Evolutionary conservation across 1,284 basidiomycete species (phyloP).

Genomic region (Pyrrhoderma lamaoense): DNA sequence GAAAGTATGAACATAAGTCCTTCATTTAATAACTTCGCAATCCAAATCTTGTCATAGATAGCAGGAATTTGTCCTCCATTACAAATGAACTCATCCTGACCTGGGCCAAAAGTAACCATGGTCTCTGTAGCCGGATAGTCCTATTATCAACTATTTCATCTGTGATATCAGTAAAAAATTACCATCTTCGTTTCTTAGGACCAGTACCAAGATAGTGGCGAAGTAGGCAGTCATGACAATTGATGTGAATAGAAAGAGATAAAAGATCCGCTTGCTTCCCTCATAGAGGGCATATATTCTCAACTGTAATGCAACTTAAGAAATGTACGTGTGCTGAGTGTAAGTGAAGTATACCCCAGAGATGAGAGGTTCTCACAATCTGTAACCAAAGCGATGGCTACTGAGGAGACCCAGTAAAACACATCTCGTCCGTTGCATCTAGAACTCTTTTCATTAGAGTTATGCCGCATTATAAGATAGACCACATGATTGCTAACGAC

Average conservation of each 20-base stretch:
- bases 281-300: constrained; percentile 10
- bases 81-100: constrained; percentile 2
- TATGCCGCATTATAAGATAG: neutral
- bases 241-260: neutral
- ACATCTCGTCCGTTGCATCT: constrained; percentile 1
- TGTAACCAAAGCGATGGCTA: neutral
- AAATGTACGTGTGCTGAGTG: neutral
- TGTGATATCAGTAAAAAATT: neutral
- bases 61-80: neutral
- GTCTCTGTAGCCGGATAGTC: neutral
- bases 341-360: neutral
- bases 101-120: neutral
- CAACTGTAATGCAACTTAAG: constrained; percentile 3
- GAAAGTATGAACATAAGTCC: constrained; percentile 5
- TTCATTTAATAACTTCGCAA: constrained; percentile 10
- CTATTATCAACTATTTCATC: neutral
- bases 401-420: constrained; percentile 6
- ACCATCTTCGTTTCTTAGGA: constrained; percentile 6
- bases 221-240: neutral
- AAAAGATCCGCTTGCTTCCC: constrained; percentile 2
- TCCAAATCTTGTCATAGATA: constrained; percentile 6
- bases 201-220: neutral
- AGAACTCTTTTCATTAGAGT: neutral
- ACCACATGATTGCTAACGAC: neutral
- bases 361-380: neutral